These are phyloP conservation scores for Hyaloscypha variabilis DNA, from an alignment of 495 filamentous ascomycete species.

Conservation along the genomic window DNA sequence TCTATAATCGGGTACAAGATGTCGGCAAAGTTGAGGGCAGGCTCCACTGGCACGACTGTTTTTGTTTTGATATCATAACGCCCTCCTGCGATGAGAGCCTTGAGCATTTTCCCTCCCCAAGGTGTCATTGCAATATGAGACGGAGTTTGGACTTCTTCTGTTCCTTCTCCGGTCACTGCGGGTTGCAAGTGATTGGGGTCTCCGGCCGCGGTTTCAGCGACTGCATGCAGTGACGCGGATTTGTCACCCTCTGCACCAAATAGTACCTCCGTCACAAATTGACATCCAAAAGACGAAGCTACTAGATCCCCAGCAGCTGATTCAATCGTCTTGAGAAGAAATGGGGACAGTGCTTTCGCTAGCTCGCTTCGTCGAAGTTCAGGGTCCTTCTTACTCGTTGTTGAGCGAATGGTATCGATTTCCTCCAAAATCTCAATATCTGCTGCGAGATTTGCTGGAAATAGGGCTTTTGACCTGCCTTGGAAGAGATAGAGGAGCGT, in stretches of 20 bases:
- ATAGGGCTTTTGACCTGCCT: slow-evolving; percentile 68
- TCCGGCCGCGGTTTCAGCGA: slow-evolving; percentile 69
- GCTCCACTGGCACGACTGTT: slow-evolving; percentile 68
- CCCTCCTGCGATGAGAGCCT: slow-evolving; percentile 84
- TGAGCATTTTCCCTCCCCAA: slow-evolving; percentile 82
- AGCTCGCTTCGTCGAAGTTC: slow-evolving; percentile 75
- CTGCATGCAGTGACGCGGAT: slow-evolving; percentile 63
- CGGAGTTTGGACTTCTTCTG: slow-evolving; percentile 10
- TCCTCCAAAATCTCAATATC: slow-evolving; percentile 71
- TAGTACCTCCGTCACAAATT: slow-evolving; percentile 81
- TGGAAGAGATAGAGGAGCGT: slow-evolving; percentile 84
- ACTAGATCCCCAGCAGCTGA: slow-evolving; percentile 67
- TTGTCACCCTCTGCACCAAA: slow-evolving; percentile 78
- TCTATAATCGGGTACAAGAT: slow-evolving; percentile 77
- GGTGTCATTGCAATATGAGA: slow-evolving; percentile 60
- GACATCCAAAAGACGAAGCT: slow-evolving; percentile 78
- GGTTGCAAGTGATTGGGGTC: slow-evolving; percentile 51
- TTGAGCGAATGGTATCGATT: slow-evolving; percentile 72
- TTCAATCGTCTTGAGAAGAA: slow-evolving; percentile 71
- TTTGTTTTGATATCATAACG: slow-evolving; percentile 73
- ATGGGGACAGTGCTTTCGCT: slow-evolving; percentile 63
- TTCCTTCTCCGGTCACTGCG: slow-evolving; percentile 39
- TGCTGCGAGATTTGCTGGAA: slow-evolving; percentile 56
- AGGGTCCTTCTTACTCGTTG: slow-evolving; percentile 90
- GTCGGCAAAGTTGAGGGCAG: slow-evolving; percentile 77